phyloP scores from a whole-genome alignment of 1,139 yeast genomes.

The Yamadazyma trypodendri region DNA sequence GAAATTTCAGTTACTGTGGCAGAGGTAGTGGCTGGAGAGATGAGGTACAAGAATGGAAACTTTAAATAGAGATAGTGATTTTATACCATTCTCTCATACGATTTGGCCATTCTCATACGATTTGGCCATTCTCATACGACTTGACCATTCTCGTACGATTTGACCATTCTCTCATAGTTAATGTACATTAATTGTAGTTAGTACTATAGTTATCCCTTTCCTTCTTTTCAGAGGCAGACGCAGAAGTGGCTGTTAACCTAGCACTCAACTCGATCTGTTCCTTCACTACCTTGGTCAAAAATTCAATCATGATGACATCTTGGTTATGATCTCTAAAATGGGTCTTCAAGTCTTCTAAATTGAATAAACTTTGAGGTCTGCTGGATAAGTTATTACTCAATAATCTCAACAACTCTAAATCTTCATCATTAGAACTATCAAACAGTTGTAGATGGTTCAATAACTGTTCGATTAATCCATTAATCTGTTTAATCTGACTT shows the following conservation, averaged over 20 bases:
- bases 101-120: background rate
- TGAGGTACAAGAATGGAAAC: background rate
- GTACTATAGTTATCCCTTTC: slow-evolving; percentile 11
- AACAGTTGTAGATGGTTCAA: slow-evolving; percentile 50
- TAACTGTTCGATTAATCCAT: slow-evolving; percentile 50
- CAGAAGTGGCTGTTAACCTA: slow-evolving; percentile 54
- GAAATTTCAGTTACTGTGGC: background rate
- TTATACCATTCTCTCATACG: no score
- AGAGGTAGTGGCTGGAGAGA: slow-evolving; percentile 2
- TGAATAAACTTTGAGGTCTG: slow-evolving; percentile 58
- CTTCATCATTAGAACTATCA: slow-evolving; percentile 46
- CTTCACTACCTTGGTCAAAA: slow-evolving; percentile 79
- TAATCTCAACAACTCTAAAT: slow-evolving; percentile 60
- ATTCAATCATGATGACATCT: slow-evolving; percentile 81
- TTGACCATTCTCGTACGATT: background rate
- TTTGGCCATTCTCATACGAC: background rate
- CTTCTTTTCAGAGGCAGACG: slow-evolving; percentile 27
- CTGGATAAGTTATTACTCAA: slow-evolving; percentile 62
- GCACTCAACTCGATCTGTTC: slow-evolving; percentile 83
- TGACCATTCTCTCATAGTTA: background rate
- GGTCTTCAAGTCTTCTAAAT: slow-evolving; percentile 56
- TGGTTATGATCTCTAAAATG: slow-evolving; percentile 74
- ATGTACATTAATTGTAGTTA: slow-evolving; percentile 4
- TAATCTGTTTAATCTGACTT: slow-evolving; percentile 55
- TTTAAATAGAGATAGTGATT: no score